Conservation (phyloP, 768 basidiomycete species). For the Lentinula raphanica region DNA sequence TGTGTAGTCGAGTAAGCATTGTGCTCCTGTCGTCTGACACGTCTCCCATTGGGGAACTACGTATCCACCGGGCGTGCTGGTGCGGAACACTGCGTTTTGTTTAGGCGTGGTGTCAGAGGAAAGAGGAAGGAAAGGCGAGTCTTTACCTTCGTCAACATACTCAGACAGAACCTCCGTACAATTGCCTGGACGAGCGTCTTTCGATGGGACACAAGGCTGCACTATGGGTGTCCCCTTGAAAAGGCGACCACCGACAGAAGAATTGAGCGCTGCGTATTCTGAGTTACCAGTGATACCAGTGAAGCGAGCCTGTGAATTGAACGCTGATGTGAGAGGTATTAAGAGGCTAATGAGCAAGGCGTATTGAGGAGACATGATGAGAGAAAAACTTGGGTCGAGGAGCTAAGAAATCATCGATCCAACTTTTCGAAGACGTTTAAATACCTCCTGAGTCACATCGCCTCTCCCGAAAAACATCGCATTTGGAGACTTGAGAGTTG, state of each 20-base stretch:
- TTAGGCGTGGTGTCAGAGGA: background rate
- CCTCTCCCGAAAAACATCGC: background rate
- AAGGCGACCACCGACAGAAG: conserved; percentile 3
- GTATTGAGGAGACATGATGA: background rate
- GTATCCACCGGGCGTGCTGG: conserved; percentile 22
- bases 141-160: conserved; percentile 2
- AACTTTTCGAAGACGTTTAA: background rate
- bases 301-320: background rate
- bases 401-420: background rate
- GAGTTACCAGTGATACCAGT: no score
- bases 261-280: background rate
- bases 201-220: background rate
- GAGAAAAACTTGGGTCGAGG: background rate
- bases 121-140: background rate
- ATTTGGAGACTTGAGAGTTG: background rate
- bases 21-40: conserved; percentile 40
- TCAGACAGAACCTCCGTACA: background rate
- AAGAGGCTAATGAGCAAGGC: background rate
- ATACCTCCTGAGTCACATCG: background rate
- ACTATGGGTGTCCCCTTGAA: background rate
- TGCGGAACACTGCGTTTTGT: conserved; percentile 13
- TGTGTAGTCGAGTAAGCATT: conserved; percentile 42
- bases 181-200: background rate
- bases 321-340: background rate
- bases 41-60: conserved; percentile 49